A percentile compares a stretch with the other conserved stretches of the same genome.
Conservation (phyloP, 345 rosid genomes). For the Hibiscus trionum region DNA sequence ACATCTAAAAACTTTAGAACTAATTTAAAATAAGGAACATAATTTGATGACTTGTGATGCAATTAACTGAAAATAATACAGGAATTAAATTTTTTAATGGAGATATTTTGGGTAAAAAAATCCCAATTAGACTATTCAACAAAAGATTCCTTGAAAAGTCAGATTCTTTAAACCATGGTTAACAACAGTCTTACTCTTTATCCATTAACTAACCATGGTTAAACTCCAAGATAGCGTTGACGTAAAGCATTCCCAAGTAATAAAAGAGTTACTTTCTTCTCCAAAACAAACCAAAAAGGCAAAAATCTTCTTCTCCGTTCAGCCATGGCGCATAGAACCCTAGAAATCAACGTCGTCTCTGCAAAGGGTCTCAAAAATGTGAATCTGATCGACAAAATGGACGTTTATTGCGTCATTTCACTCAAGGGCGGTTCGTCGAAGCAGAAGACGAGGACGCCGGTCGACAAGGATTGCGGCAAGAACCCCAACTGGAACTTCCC, state of each 20-base stretch:
- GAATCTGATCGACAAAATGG: constrained; percentile 70
- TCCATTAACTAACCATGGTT: not conserved
- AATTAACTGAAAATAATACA: no score
- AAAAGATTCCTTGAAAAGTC: not conserved
- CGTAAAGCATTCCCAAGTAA: not conserved
- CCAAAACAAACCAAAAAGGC: not conserved
- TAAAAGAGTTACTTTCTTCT: not conserved
- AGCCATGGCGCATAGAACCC: constrained; percentile 43
- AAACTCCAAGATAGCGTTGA: not conserved
- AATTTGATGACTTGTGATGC: no score
- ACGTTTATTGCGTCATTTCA: constrained; percentile 58
- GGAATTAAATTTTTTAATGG: no score
- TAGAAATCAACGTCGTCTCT: constrained; percentile 60
- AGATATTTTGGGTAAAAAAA: no score
- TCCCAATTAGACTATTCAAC: no score
- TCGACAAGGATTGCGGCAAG: constrained; percentile 40
- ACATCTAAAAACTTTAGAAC: no score
- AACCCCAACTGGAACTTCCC: constrained; percentile 68
- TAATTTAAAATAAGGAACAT: no score
- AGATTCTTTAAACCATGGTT: not conserved
- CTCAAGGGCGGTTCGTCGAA: constrained; percentile 38
- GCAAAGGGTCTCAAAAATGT: constrained; percentile 66
- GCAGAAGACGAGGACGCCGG: constrained; percentile 36
- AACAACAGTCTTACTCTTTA: not conserved
- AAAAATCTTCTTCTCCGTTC: not conserved